Evolutionary conservation across 805 yeast species (phyloP), one percentile per base, ranked within the genome.

Genomic region (Komagataella pastoris): DNA sequence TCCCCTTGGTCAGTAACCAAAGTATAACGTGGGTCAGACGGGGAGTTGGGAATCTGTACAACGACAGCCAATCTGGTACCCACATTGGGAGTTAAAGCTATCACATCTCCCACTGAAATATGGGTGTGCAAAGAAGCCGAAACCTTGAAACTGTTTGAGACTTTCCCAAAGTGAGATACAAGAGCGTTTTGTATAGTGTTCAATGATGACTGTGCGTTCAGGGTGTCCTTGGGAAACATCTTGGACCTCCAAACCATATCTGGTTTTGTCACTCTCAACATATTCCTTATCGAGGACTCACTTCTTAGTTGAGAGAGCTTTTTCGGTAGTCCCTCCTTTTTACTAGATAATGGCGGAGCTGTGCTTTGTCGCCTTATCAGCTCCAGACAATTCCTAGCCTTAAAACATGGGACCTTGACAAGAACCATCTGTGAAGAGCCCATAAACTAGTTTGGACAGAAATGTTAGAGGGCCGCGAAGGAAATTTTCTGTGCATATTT

Each of bases 101-200:
- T 88, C 48, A 83, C 66, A 62, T 85, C 90, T 48, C 91, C 90
- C 3, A 80, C 66, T 6, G 67, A 56, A 14, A 80, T 48, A 47
- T 63, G 66, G 2, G 48, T 51, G 40, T 56, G 59, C 45, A 63
- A 61, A 5, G 65, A 51, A 40, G 61, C 61, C 17, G 53, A 23
- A 47, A 63, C 57, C 1, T 46, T 40, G 5, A 60, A 51, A 8
- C 12, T 19, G 6, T 18, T 14, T 3, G 48, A 52, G 3, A 55
- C 48, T 7, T 48, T 43, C 6, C 66, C 67, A 49, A 47, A 60
- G 12, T 52, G 50, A 17, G 52, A 48, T 7, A 46, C 49, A 21
- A 63, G 49, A 30, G 55, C 55, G 17, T 50, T 47, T 36, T 47
- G 24, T 19, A 56, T 43, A n/a, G 47, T 8, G 17, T 52, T 52